Conservation (phyloP, 768 basidiomycete species). For the Pluteus cervinus region DNA sequence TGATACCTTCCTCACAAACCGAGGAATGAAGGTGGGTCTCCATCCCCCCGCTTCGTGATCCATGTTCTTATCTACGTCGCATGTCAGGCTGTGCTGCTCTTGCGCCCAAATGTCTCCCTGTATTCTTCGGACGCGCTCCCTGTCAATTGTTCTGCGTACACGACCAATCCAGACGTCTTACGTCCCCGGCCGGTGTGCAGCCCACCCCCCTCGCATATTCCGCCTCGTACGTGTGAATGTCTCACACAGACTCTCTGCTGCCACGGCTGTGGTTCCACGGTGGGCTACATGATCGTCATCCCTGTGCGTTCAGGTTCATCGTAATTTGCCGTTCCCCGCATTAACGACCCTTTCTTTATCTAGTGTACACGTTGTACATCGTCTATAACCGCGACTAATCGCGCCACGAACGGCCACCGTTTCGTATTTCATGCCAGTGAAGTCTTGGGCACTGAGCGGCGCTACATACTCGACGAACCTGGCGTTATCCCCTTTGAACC, state of each 20-base stretch:
- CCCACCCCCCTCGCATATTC: constrained; percentile 20
- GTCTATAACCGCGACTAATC: constrained; percentile 58
- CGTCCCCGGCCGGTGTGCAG: constrained; percentile 30
- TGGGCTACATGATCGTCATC: constrained; percentile 79
- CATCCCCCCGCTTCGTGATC: background rate
- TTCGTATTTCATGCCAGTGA: constrained; percentile 82
- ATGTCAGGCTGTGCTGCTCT: constrained; percentile 70
- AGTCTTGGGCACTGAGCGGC: constrained; percentile 56
- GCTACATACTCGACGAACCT: constrained; percentile 57
- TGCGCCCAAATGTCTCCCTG: constrained; percentile 74
- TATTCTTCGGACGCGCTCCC: constrained; percentile 82
- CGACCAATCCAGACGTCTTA: constrained; percentile 38
- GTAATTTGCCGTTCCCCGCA: constrained; percentile 2
- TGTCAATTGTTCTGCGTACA: constrained; percentile 66
- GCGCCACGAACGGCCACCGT: constrained; percentile 77
- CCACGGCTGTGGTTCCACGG: constrained; percentile 65
- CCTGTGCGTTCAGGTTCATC: constrained; percentile 33
- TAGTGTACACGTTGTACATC: constrained; percentile 70
- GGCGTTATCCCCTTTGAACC: constrained; percentile 47
- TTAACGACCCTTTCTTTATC: constrained; percentile 3
- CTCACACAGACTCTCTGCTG: constrained; percentile 79
- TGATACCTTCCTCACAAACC: constrained; percentile 69
- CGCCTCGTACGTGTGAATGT: constrained; percentile 72
- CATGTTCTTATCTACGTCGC: constrained; percentile 3
- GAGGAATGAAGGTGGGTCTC: constrained; percentile 69